A percentile compares a stretch with the other conserved stretches of the same genome.
phyloP scores from a whole-genome alignment of 495 filamentous ascomycete genomes.

The Talaromyces liani region DNA sequence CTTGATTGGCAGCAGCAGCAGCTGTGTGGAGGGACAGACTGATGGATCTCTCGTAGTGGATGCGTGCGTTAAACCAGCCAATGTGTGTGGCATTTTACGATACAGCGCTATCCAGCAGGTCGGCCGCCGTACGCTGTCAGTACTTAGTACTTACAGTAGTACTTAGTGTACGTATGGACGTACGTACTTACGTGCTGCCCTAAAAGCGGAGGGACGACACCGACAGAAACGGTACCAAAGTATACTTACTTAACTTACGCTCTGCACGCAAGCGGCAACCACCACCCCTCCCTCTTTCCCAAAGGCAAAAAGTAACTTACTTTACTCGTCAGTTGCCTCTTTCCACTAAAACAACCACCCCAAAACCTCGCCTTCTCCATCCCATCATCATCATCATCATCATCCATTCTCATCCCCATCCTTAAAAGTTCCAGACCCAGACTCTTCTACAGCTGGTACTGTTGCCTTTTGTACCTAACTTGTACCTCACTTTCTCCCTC shows the following conservation, averaged over 20 bases:
- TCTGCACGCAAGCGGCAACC: slow-evolving; percentile 2
- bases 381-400: slow-evolving; percentile 2
- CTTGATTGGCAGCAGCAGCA: background rate
- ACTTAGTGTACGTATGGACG: background rate
- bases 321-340: background rate
- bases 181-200: background rate
- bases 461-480: slow-evolving; percentile 3
- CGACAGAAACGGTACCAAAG: too few relatives aligned
- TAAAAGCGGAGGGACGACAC: background rate
- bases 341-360: background rate
- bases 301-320: background rate
- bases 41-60: background rate
- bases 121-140: too few relatives aligned
- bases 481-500: background rate
- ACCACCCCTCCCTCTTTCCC: slow-evolving; percentile 2
- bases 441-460: background rate
- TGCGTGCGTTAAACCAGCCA: background rate
- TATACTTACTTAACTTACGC: too few relatives aligned
- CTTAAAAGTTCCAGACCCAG: slow-evolving; percentile 4
- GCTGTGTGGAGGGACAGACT: background rate
- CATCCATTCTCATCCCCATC: background rate
- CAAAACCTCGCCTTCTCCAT: background rate
- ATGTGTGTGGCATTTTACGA: background rate
- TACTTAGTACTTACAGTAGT: background rate
- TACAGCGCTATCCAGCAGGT: too few relatives aligned